A percentile compares a stretch with the other conserved stretches of the same genome.
Evolutionary conservation across 805 yeast genomes (phyloP).

Genomic region (Ogataea ganodermae): DNA sequence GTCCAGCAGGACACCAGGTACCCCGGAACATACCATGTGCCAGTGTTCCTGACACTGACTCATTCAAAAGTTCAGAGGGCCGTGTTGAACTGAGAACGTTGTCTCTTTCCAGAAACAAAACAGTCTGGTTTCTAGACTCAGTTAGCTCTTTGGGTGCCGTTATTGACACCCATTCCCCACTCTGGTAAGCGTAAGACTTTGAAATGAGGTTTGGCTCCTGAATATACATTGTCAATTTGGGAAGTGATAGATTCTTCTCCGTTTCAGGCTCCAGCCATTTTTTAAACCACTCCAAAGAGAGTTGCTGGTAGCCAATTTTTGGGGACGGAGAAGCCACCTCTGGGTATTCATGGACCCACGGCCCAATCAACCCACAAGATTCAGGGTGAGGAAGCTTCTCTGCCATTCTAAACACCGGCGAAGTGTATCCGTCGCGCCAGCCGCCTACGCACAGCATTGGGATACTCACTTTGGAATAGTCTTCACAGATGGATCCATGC

Average conservation of each 20-base stretch:
- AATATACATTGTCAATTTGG: slow-evolving; percentile 40
- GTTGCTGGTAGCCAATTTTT: slow-evolving; percentile 42
- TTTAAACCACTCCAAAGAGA: slow-evolving; percentile 41
- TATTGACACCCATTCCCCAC: slow-evolving; percentile 42
- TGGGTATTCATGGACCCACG: slow-evolving; percentile 51
- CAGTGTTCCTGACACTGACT: slow-evolving; percentile 11
- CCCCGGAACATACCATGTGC: slow-evolving; percentile 46
- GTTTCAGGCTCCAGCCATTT: slow-evolving; percentile 35
- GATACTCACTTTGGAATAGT: slow-evolving; percentile 38
- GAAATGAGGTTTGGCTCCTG: slow-evolving; percentile 41
- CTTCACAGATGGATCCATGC: slow-evolving; percentile 46
- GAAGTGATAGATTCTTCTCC: slow-evolving; percentile 27
- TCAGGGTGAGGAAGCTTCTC: slow-evolving; percentile 36
- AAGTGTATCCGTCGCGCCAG: slow-evolving; percentile 25
- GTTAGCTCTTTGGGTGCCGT: slow-evolving; percentile 12
- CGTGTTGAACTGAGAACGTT: background rate
- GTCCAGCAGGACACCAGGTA: slow-evolving; percentile 46
- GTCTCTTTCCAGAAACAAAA: slow-evolving; percentile 15
- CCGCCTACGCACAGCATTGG: slow-evolving; percentile 45
- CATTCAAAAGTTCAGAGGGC: background rate
- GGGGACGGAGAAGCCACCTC: slow-evolving; percentile 48
- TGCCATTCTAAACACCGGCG: slow-evolving; percentile 44
- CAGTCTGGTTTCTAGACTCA: slow-evolving; percentile 11
- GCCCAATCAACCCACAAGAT: slow-evolving; percentile 41
- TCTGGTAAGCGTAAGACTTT: slow-evolving; percentile 39